Base-by-base conservation (phyloP, 495 filamentous ascomycete species). In the Tirmania nivea region DNA sequence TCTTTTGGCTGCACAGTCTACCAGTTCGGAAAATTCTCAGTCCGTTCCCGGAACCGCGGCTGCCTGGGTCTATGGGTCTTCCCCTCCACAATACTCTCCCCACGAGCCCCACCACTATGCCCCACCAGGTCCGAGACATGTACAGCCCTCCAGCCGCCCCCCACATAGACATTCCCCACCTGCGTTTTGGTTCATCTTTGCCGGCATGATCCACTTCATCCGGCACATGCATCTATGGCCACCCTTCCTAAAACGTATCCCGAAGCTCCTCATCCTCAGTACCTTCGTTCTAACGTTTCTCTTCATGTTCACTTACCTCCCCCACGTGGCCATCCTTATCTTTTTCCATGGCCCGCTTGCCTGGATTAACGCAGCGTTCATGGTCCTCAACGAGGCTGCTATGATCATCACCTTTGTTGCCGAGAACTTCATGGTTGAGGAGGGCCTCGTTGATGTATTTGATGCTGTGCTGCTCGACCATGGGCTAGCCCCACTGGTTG, bases 261-360 rank as follows among this genome's bases (percentile, higher is more conserved):
- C 74, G 4, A 81, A 84, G 10, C 86, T 81, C 34, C 55, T 85
- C 48, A 70, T 72, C n/a, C 70, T 92, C 11, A 83, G 81, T 10
- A 59, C 80, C 36, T 73, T 84, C 42, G 73, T 89, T 19, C 86
- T 88, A 35, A 67, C 67, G 12, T 61, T 80, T 37, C 74, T 94
- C 81, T 96, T 97, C 68, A 69, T 81, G 61, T 79, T 94, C 67
- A 82, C 87, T 52, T 97, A 95, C 64, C 66, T 95, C 35, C 90
- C 90, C 0, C 90, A 97, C 69, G 74, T 83, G 35, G 81, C 84
- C 8, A 65, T 86, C 37, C 69, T 94, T 34, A 73, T 84, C 54
- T 77, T 95, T 61, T 79, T 92, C 51, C 87, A 85, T 54, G 90
- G 90, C 0, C 89, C 89, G 0, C 67, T 95, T 1, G 83, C 84